A percentile compares a stretch with the other conserved stretches of the same genome.
These are phyloP conservation scores for Novymonas esmeraldas DNA, from an alignment of 208 protist genomes.

Conservation along the genomic window DNA sequence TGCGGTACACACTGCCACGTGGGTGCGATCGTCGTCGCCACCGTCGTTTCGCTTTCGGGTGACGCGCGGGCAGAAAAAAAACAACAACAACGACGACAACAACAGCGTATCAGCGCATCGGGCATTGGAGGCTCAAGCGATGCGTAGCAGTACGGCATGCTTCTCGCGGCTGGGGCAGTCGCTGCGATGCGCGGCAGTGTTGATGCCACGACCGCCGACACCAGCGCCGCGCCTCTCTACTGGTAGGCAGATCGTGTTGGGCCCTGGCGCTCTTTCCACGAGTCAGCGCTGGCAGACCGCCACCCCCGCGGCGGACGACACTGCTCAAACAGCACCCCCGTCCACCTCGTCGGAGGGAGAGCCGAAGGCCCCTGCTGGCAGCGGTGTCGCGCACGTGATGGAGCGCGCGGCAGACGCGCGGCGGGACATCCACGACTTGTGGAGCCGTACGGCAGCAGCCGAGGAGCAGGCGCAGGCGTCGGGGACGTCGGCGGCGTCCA, in stretches of 20 bases:
- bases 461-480: slow-evolving; percentile 22
- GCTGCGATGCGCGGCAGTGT: slow-evolving; percentile 1
- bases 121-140: not conserved
- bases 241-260: too few species aligned
- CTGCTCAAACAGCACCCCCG: not conserved
- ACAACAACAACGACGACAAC: too few species aligned
- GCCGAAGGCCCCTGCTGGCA: not conserved
- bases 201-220: not conserved
- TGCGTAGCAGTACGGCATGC: slow-evolving; percentile 13
- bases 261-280: not conserved
- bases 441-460: slow-evolving; percentile 26
- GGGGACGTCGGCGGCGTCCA: not conserved
- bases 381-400: slow-evolving; percentile 43
- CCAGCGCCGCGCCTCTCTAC: not conserved
- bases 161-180: slow-evolving; percentile 11
- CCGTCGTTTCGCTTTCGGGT: too few species aligned
- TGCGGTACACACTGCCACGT: too few species aligned
- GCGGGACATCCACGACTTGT: slow-evolving; percentile 77
- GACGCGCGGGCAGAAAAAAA: too few species aligned
- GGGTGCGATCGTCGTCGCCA: too few species aligned
- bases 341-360: not conserved
- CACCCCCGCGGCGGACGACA: not conserved
- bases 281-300: slow-evolving; percentile 14
- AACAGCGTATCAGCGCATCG: not conserved
- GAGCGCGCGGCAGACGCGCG: slow-evolving; percentile 68